phyloP scores from a whole-genome alignment of 1,284 basidiomycete species.

The Ceratobasidium sp. region DNA sequence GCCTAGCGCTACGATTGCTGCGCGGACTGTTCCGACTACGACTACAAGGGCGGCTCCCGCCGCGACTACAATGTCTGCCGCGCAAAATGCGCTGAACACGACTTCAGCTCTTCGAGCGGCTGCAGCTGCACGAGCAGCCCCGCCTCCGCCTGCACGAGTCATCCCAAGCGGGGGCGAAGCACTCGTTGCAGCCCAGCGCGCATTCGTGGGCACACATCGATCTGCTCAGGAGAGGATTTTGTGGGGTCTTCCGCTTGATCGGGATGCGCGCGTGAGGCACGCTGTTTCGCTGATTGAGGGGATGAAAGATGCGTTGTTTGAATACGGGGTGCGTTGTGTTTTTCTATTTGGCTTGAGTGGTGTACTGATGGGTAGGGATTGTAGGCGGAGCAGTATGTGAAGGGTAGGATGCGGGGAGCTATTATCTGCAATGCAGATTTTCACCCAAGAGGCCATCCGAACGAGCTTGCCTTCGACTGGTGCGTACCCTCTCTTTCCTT shows the following conservation, averaged over 20 bases:
- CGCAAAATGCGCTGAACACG: background rate
- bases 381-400: conserved; percentile 19
- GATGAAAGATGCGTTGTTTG: conserved; percentile 13
- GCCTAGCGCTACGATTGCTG: background rate
- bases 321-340: conserved; percentile 10
- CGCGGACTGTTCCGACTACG: too few relatives aligned
- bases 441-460: conserved; percentile 9
- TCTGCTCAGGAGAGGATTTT: conserved; percentile 17
- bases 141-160: background rate
- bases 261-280: conserved; percentile 25
- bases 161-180: conserved; percentile 20
- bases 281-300: conserved; percentile 20
- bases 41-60: too few relatives aligned
- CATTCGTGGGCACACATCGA: conserved; percentile 29
- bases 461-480: conserved; percentile 33
- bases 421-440: conserved; percentile 31
- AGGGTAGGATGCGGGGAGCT: conserved; percentile 9
- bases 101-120: too few relatives aligned
- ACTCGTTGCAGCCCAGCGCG: conserved; percentile 31
- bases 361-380: background rate
- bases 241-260: conserved; percentile 21
- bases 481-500: background rate
- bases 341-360: background rate
- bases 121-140: too few relatives aligned
- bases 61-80: too few relatives aligned